These are phyloP conservation scores for Rutidosis leptorrhynchoides DNA, from an alignment of 129 eudicot species.

Conservation along the genomic window DNA sequence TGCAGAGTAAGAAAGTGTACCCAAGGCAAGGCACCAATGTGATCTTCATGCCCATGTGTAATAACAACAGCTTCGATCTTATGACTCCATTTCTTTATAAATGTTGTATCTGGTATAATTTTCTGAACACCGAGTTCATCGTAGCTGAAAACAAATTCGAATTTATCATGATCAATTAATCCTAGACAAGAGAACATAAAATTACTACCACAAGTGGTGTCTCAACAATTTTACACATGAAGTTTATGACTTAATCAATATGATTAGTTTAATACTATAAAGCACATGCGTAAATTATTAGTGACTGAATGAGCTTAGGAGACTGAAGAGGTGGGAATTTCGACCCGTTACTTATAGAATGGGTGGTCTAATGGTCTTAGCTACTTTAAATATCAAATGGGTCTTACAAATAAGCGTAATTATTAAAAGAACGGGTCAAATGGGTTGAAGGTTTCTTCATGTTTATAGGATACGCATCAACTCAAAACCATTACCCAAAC, in stretches of 20 bases:
- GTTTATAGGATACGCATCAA: too few species aligned
- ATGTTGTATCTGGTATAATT: conserved; percentile 92
- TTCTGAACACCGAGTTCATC: conserved; percentile 97
- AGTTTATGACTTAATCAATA: background rate
- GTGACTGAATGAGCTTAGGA: too few species aligned
- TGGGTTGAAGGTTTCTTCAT: too few species aligned
- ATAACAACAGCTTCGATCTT: conserved; percentile 98
- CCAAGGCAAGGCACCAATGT: conserved; percentile 99
- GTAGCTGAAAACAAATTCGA: conserved; percentile 46
- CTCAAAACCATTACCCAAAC: too few species aligned
- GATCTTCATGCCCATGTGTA: conserved; percentile 99
- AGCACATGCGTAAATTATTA: background rate
- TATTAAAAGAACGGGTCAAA: background rate
- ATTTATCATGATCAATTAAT: conserved; percentile 11
- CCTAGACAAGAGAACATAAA: background rate
- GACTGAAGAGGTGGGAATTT: background rate
- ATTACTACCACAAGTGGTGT: background rate
- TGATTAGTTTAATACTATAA: background rate
- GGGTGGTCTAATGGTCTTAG: too few species aligned
- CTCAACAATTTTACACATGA: background rate
- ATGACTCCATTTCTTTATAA: conserved; percentile 93
- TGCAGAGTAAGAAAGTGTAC: conserved; percentile 60
- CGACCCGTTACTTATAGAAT: background rate
- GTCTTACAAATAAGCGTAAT: background rate
- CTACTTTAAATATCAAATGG: background rate